phyloP scores from a whole-genome alignment of 2,329 filamentous ascomycete species.

The Aureobasidium sp. region DNA sequence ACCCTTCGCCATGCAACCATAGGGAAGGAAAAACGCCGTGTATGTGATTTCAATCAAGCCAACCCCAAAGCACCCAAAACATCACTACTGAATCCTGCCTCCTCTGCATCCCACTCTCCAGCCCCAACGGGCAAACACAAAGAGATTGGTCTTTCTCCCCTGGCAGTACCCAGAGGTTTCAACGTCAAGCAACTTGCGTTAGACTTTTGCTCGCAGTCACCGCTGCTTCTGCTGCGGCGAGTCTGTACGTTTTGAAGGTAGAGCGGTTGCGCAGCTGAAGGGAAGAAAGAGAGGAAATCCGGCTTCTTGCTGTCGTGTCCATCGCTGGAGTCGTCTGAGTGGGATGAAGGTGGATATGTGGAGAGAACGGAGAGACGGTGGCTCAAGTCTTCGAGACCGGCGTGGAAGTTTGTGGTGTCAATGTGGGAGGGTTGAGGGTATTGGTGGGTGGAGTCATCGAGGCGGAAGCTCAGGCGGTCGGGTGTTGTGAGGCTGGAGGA shows the following conservation, averaged over 20 bases:
- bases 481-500: conserved; percentile 2
- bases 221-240: background rate
- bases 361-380: background rate
- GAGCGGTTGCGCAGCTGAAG: background rate
- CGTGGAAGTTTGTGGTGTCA: background rate
- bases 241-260: background rate
- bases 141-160: background rate
- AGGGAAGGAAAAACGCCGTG: background rate
- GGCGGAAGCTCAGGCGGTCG: background rate
- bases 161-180: background rate
- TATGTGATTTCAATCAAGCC: background rate
- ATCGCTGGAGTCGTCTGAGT: background rate
- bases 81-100: background rate
- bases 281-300: background rate
- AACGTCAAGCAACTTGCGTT: background rate
- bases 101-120: background rate
- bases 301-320: too few relatives aligned
- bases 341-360: background rate
- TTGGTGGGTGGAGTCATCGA: background rate
- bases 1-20: too few relatives aligned
- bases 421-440: background rate
- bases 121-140: background rate
- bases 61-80: conserved; percentile 8
- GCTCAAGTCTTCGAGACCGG: conserved; percentile 1
- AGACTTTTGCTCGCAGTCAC: background rate